phyloP scores from a whole-genome alignment of 148 eudicot species.

The Cornus florida region DNA sequence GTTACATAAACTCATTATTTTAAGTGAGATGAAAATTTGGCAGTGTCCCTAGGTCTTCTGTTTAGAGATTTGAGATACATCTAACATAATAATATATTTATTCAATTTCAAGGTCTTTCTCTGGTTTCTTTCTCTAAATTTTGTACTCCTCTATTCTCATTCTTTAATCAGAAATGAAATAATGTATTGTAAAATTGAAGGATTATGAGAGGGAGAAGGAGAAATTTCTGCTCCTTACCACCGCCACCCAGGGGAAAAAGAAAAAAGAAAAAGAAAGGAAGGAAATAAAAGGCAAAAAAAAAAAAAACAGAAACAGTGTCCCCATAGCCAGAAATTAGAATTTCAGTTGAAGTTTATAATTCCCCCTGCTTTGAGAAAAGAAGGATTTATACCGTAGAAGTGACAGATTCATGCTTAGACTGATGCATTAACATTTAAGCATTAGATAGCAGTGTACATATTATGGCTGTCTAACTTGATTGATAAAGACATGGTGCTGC shows the following conservation, averaged over 20 bases:
- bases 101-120: not conserved
- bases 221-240: too few species aligned
- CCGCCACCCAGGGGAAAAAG: too few species aligned
- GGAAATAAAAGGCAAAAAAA: too few species aligned
- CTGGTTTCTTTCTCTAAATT: not conserved
- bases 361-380: not conserved
- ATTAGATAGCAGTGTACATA: not conserved
- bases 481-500: not conserved
- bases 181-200: not conserved
- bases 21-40: too few species aligned
- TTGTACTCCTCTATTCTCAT: not conserved
- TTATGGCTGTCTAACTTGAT: not conserved
- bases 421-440: not conserved
- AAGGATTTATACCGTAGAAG: not conserved
- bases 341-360: not conserved
- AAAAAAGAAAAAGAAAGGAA: too few species aligned
- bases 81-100: too few species aligned
- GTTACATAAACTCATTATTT: too few species aligned
- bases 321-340: not conserved
- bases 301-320: not conserved
- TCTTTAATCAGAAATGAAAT: not conserved
- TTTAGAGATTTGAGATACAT: too few species aligned
- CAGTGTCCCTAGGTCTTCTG: too few species aligned
- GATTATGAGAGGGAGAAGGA: not conserved
- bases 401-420: not conserved